Evolutionary conservation across 2,329 filamentous ascomycete genomes (phyloP).

Genomic region (Exophiala sp.): DNA sequence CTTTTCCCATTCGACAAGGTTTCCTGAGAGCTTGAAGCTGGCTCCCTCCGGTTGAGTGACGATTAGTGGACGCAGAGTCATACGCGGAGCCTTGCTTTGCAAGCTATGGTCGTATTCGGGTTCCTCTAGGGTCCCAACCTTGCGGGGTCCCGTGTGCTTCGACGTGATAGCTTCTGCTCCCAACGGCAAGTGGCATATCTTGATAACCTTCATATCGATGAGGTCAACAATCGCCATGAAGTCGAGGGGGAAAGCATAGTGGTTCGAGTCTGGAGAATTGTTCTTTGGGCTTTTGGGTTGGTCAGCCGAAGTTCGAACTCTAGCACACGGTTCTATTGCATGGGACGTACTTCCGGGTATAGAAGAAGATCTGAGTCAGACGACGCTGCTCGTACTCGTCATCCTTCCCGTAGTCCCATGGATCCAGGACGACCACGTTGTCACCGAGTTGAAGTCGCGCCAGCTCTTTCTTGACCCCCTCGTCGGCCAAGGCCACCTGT

Average conservation of each 20-base stretch:
- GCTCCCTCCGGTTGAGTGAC: slow-evolving; percentile 11
- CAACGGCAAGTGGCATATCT: neutral
- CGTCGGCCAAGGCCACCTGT: neutral
- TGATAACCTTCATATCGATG: neutral
- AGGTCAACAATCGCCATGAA: neutral
- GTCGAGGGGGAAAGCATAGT: neutral
- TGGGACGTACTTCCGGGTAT: neutral
- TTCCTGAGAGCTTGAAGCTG: slow-evolving; percentile 53
- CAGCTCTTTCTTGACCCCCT: neutral
- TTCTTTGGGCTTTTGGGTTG: neutral
- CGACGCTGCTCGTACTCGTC: neutral
- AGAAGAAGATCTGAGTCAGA: neutral
- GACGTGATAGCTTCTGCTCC: neutral
- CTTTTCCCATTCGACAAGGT: slow-evolving; percentile 55
- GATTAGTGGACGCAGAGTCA: neutral
- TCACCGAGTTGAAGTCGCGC: neutral
- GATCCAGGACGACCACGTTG: neutral
- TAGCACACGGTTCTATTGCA: no score
- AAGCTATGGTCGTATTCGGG: neutral
- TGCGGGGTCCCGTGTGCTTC: neutral
- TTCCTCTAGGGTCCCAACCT: neutral
- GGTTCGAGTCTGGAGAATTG: neutral
- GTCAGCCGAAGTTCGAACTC: neutral
- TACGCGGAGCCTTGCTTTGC: neutral
- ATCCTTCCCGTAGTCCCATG: neutral